These are phyloP conservation scores for Ambrosia artemisiifolia DNA, from an alignment of 129 eudicot genomes.

Conservation along the genomic window DNA sequence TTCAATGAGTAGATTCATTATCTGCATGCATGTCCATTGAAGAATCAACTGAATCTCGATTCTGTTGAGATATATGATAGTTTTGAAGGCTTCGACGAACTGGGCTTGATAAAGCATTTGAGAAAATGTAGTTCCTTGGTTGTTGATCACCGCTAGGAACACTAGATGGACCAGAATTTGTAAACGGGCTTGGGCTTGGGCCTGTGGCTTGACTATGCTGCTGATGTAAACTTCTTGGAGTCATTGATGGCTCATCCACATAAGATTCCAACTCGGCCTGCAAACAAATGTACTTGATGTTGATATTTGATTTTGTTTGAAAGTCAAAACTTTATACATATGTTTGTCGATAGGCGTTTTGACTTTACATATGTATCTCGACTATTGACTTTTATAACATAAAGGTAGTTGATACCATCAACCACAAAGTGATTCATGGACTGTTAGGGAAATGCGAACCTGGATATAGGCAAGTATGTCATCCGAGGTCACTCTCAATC, in stretches of 20 bases:
- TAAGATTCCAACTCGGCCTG: conserved; percentile 52
- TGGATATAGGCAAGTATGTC: conserved; percentile 65
- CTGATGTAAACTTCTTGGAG: conserved; percentile 39
- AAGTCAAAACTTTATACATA: no score
- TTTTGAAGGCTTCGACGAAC: conserved; percentile 79
- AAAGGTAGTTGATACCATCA: no score
- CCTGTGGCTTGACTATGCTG: conserved; percentile 32
- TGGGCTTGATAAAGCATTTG: conserved; percentile 81
- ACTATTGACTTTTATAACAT: no score
- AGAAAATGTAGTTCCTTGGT: conserved; percentile 63
- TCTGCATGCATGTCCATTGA: conserved; percentile 86
- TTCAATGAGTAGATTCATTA: conserved; percentile 46
- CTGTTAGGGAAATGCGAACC: conserved; percentile 28
- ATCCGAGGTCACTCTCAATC: conserved; percentile 55
- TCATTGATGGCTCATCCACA: conserved; percentile 52
- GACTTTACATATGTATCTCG: not conserved
- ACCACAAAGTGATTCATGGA: not conserved
- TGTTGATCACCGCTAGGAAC: conserved; percentile 37
- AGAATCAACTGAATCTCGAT: conserved; percentile 56
- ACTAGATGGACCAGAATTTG: conserved; percentile 43
- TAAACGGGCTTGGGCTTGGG: conserved; percentile 36
- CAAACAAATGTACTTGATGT: not conserved
- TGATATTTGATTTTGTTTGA: no score
- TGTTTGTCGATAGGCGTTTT: no score
- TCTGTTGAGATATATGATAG: conserved; percentile 63